Evolutionary conservation across 2,329 filamentous ascomycete species (phyloP), one percentile per base, ranked within the genome.

Genomic region (Endocalyx cinctus): DNA sequence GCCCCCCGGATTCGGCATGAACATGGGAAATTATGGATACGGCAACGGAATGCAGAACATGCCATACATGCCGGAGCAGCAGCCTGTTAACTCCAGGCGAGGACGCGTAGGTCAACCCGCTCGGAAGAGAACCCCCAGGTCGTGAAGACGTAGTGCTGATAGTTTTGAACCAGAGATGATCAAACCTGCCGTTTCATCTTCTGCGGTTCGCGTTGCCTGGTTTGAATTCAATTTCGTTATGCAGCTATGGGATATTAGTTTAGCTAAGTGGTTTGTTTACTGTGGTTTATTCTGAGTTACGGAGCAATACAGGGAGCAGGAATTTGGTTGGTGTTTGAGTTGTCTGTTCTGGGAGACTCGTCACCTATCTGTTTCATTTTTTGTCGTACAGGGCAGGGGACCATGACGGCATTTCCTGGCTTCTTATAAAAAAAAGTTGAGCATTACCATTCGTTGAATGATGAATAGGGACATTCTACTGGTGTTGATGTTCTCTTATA

Each of bases 31-130:
- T 53, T 50, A 50, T 27, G 48, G 48, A 18, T 58, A 57, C 35
- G 62, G 62, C 35, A 63, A 58, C 33, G 58, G 62, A 15, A 65
- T 70, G 59, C 68, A 65, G 39, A 66, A 64, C 45, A 66, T 73
- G 59, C 67, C 64, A 13, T 77, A 73, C 48, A 63, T 72, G 61
- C 67, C 69, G 43, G 73, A 78, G 50, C 72, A 75, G 46, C 72
- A 75, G 46, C 72, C 74, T 46, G 66, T 65, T 45, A 76, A 73
- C 55, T 55, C 62, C 43, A 63, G 76, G 56, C 71, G 77, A 46
- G 76, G 76, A 58, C 71, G 77, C 52, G 74, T 77, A 70, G 64
- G 73, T 58, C 55, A 58, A 52, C 52, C 58, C 52, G 51, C 51
- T 39, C 54, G 57, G 34, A 54, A 58, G 39, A 51, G 50, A 45